Base-by-base conservation (phyloP, 2,329 filamentous ascomycete species). In the Esteya vermicola region DNA sequence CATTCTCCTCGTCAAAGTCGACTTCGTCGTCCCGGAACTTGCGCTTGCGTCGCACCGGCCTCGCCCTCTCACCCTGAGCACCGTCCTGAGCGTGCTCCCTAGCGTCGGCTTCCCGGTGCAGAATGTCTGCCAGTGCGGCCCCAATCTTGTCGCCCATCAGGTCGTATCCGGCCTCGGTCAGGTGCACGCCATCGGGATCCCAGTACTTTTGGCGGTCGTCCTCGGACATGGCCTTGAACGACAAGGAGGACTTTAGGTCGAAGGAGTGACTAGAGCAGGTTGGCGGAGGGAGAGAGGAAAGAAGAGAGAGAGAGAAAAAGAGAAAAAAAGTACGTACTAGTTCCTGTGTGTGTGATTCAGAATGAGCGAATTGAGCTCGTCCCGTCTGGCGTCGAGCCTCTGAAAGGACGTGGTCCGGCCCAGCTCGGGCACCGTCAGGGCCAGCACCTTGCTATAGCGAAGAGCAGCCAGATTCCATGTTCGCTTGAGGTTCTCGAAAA, bases 131-230 rank as follows among this genome's bases (percentile, higher is more conserved):
- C 9, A 81, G 54, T 23, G 58, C 62, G 20, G 67, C 61, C 35
- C 67, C 75, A 37, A 81, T 61, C 42, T 68, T 61, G 30, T 65
- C 60, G 2, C 76, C 77, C 62, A 81, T 72, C 49, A 71, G 58
- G 50, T 78, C 65, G 58, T 81, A 81, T 8, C 77, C 77, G 7
- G 59, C 62, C 0, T 60, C 54, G 1, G 67, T 70, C 9, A 79
- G 60, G 56, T 81, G 76, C 19, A 80, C 47, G 16, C 64, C 65
- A 55, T 81, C 76, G 46, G n/a, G n/a, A n/a, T 75, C 65, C 72
- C 75, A 81, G 49, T 74, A 70, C 42, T 57, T 58, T 2, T 58
- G 45, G 19, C 63, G 61, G 42, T 71, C 63, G 1, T 58, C 51
- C 8, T 62, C 54, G 2, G 61, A 51, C 50, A 79, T 64, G 14